phyloP scores from a whole-genome alignment of 208 protist species.

The Trypanosoma cruzi region DNA sequence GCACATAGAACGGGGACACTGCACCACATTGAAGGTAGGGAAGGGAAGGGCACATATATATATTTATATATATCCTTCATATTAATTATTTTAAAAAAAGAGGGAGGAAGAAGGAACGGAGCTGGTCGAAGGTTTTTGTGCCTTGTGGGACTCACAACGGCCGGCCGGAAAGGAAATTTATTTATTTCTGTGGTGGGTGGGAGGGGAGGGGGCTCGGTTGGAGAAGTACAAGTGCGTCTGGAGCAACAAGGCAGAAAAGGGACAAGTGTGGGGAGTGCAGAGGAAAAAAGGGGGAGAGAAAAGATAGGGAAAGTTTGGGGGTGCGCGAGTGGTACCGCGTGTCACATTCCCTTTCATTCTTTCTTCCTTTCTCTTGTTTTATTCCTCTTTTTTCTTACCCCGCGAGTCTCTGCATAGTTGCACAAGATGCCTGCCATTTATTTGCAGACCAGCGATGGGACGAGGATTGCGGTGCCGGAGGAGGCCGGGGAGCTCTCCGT shows the following conservation, averaged over 20 bases:
- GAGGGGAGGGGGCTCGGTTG: too few relatives aligned
- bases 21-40: too few relatives aligned
- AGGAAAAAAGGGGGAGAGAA: neutral
- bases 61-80: slow-evolving; percentile 1
- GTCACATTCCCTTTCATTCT: neutral
- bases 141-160: neutral
- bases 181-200: too few relatives aligned
- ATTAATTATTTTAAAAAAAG: neutral
- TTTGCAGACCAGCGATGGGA: slow-evolving; percentile 66
- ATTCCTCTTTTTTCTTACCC: neutral
- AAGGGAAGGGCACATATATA: too few relatives aligned
- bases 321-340: neutral
- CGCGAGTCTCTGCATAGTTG: neutral
- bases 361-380: neutral
- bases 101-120: neutral
- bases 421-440: slow-evolving; percentile 44
- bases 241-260: slow-evolving; percentile 6
- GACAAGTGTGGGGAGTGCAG: neutral
- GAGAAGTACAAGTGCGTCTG: neutral
- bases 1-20: too few relatives aligned
- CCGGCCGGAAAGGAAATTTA: neutral
- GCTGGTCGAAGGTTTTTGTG: neutral
- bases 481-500: slow-evolving; percentile 45
- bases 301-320: neutral
- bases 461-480: slow-evolving; percentile 42